These are phyloP conservation scores for Hygrophoropsis aurantiaca DNA, from an alignment of 768 basidiomycete species.

Conservation along the genomic window DNA sequence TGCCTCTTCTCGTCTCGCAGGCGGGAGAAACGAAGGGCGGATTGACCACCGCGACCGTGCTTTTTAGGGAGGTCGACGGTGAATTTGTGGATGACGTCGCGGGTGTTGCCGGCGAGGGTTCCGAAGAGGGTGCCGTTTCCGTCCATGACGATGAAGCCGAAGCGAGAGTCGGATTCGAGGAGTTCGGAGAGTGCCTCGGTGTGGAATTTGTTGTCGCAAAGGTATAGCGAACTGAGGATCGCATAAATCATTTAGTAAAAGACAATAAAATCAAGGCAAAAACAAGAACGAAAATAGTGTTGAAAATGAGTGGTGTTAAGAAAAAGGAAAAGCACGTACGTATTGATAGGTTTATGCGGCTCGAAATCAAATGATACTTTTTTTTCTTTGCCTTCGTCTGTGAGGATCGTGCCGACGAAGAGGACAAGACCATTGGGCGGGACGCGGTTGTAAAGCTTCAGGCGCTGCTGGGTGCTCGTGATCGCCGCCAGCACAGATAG, in stretches of 20 bases:
- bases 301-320: not conserved
- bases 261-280: slow-evolving; percentile 6
- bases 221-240: slow-evolving; percentile 86
- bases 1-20: slow-evolving; percentile 98
- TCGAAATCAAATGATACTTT: slow-evolving; percentile 99
- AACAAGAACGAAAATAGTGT: not conserved
- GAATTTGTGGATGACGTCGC: slow-evolving; percentile 97
- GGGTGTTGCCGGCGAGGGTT: slow-evolving; percentile 93
- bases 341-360: slow-evolving; percentile 98
- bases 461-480: slow-evolving; percentile 94
- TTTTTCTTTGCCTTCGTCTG: slow-evolving; percentile 99
- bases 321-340: slow-evolving; percentile 50
- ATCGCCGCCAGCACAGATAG: slow-evolving; percentile 97
- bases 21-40: slow-evolving; percentile 98
- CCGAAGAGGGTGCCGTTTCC: slow-evolving; percentile 98
- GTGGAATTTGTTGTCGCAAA: slow-evolving; percentile 99
- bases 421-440: slow-evolving; percentile 97
- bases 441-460: slow-evolving; percentile 95
- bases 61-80: slow-evolving; percentile 99
- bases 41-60: slow-evolving; percentile 99
- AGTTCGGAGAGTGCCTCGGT: slow-evolving; percentile 96
- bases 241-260: no score
- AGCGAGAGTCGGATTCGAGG: slow-evolving; percentile 94
- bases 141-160: slow-evolving; percentile 99
- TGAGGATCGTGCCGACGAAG: slow-evolving; percentile 97